Base-by-base conservation (phyloP, 257 asterid genomes). In the Fraxinus americana region DNA sequence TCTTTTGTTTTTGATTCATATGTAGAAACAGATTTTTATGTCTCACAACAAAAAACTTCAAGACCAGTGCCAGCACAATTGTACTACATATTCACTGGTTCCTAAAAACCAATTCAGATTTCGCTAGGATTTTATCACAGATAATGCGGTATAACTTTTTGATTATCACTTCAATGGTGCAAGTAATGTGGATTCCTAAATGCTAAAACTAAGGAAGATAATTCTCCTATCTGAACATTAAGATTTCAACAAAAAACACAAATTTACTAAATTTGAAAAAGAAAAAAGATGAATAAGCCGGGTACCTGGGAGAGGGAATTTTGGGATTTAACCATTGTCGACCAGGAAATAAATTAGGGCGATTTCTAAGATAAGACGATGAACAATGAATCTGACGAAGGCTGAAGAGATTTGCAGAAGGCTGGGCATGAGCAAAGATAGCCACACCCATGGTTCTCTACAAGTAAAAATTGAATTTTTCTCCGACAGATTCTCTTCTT, bases 261-360 rank as follows among this genome's bases (percentile, higher is more conserved):
- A 5, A 66, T 3, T 12, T 12, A 70, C 30, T 48, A 67, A 48
- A 30, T 48, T 52, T 19, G 43, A 25, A 52, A 78, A 19, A 75
- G 39, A 61, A 72, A 14, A 30, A 2, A 35, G 39, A 78, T 25
- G 23, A 63, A 12, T 63, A 71, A 74, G 32, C 41, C 76, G n/a
- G 54, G 54, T 82, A 89, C 96, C 96, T 83, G 73, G 23, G 78
- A 72, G 87, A 73, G 73, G 77, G 68, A 74, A 79, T 70, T 45
- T 71, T 70, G 82, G 89, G 78, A 79, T 69, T 87, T 85, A 90
- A 67, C 92, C 91, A 77, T 80, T 88, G 90, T 81, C 91, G 83
- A 88, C 61, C 25, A 45, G 79, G 59, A 79, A 80, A 66, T 81
- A 85, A 70, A 74, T 81, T 41, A 75, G 81, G 79, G 86, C 88